phyloP scores from a whole-genome alignment of 352 stramenopile species.

The Phytopythium sindhum region DNA sequence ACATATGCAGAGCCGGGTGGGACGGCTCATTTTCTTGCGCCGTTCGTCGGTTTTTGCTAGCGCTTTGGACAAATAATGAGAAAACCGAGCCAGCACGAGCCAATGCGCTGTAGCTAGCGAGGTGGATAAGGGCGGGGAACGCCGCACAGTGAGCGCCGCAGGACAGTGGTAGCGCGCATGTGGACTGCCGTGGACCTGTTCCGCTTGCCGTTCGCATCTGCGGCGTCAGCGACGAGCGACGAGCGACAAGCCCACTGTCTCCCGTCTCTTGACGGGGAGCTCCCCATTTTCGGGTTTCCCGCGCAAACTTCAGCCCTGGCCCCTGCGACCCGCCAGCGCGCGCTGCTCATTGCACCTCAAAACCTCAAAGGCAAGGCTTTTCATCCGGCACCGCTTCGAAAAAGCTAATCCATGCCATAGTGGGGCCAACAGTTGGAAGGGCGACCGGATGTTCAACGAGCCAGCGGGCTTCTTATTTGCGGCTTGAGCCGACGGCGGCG shows the following conservation, averaged over 20 bases:
- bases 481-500: background rate
- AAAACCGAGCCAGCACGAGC: too few species aligned
- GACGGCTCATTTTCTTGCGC: too few species aligned
- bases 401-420: background rate
- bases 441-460: background rate
- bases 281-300: slow-evolving; percentile 2
- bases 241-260: background rate
- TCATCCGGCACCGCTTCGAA: background rate
- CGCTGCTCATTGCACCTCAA: background rate
- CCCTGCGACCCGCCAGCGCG: background rate
- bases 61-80: too few species aligned
- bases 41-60: too few species aligned
- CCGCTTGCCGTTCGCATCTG: background rate
- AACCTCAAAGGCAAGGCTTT: slow-evolving; percentile 1
- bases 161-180: too few species aligned
- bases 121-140: too few species aligned
- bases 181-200: background rate
- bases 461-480: background rate
- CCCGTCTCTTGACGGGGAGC: background rate
- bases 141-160: too few species aligned
- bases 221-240: too few species aligned
- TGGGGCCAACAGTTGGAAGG: too few species aligned
- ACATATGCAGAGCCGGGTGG: too few species aligned
- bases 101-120: too few species aligned
- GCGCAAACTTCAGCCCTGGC: slow-evolving; percentile 2